A percentile compares a stretch with the other conserved stretches of the same genome.
Conservation (phyloP, 495 filamentous ascomycete species). For the Trichoderma reesei region DNA sequence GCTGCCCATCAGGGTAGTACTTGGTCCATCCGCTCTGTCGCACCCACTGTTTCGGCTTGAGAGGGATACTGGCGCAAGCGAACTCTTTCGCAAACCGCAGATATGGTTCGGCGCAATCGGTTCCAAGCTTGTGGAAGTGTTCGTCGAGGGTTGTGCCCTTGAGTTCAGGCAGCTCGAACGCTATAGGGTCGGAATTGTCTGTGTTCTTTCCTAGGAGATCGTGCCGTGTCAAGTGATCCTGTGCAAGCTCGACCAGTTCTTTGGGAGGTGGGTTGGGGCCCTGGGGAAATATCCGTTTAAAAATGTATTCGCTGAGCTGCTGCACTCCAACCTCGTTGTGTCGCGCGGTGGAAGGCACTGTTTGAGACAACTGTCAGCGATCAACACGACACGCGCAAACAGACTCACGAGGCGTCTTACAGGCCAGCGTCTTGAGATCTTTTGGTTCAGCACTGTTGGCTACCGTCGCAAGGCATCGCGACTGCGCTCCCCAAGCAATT, state of each 20-base stretch:
- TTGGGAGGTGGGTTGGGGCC: conserved; percentile 43
- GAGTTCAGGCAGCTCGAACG: conserved; percentile 73
- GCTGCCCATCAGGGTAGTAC: conserved; percentile 64
- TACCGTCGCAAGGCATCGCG: conserved; percentile 30
- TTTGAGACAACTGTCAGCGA: conserved; percentile 1
- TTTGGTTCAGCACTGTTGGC: conserved; percentile 16
- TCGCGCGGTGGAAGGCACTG: conserved; percentile 52
- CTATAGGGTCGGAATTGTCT: conserved; percentile 62
- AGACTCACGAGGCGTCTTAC: conserved; percentile 19
- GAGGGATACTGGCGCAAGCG: conserved; percentile 51
- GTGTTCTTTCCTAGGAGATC: conserved; percentile 84
- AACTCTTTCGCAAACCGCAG: conserved; percentile 65
- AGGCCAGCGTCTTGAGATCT: conserved; percentile 22
- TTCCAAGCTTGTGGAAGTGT: conserved; percentile 86
- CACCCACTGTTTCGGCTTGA: conserved; percentile 74
- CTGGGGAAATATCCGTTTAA: conserved; percentile 64
- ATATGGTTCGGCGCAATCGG: conserved; percentile 85
- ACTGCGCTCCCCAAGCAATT: conserved; percentile 20
- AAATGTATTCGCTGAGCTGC: conserved; percentile 73
- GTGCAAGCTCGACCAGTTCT: conserved; percentile 67
- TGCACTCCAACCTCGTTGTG: conserved; percentile 93
- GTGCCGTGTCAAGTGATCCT: conserved; percentile 76
- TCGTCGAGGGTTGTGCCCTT: conserved; percentile 80
- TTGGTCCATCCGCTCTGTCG: conserved; percentile 85
- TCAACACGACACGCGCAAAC: neutral